Base-by-base conservation (phyloP, 2,329 filamentous ascomycete genomes). In the Salinomyces thailandicus region DNA sequence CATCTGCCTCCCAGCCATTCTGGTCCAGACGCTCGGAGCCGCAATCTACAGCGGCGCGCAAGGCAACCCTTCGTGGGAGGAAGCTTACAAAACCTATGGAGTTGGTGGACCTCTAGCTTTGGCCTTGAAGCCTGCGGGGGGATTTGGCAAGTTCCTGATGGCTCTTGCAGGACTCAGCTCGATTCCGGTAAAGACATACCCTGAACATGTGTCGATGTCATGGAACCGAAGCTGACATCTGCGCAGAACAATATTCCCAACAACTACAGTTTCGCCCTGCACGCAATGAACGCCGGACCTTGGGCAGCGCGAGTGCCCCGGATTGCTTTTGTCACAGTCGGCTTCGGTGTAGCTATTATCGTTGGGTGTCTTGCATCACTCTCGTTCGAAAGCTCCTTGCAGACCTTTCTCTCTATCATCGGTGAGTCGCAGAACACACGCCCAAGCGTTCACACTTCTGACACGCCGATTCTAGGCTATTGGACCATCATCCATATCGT, bases 1-100 rank as follows among this genome's bases (percentile, higher is more conserved):
- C 14, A 45, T 43, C 13, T 24, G 30, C 3, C 12, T 38, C 2
- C 43, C 40, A 12, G 36, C 43, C 2, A 38, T 45, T 11, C 19
- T 43, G 24, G 40, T 43, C 8, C 38, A 37, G 37, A 30, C 33
- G 3, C 30, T 45, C 3, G 43, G 43, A 11, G 36, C 36, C 5
- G 43, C 37, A 4, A 29, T 45, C 2, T 43, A 31, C 15, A 31
- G 28, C 14, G 28, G 28, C 15, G 28, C 28, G 14, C 28, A 31
- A 14, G 15, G 8, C 8, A 14, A 31, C 15, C 9, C 28, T 2
- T 26, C 22, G n/a, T 26, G 22, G 22, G n/a, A 26, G 22, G n/a
- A n/a, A 8, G 22, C 22, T 9, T 26, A 26, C 22, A n/a, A 26
- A 9, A n/a, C 9, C n/a, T 26, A 26, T 26, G 22, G 22, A 8